Evolutionary conservation across 2,329 filamentous ascomycete species (phyloP), one percentile per base, ranked within the genome.

Genomic region (Endothia cerciana): DNA sequence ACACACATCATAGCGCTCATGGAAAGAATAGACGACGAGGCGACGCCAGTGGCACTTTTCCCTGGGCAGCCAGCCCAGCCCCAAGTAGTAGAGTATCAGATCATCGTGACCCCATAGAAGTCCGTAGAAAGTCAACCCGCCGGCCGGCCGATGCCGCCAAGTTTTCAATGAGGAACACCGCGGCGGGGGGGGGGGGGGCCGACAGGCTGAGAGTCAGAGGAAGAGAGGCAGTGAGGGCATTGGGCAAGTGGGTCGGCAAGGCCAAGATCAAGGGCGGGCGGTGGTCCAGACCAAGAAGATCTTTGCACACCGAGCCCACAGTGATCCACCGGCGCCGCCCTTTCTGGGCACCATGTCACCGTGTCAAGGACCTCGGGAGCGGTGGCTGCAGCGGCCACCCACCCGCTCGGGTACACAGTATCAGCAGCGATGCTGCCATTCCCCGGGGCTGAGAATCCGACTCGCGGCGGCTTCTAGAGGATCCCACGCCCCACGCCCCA

Each of bases 221-320:
- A 3, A 30, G 15, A 59, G 7, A 55, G 51, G 15, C 1, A 30
- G 30, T 17, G 41, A 17, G 47, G 11, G 22, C 13, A 28, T 28
- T 11, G n/a, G n/a, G 43, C 47, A 17, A 28, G 22, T 51, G 47
- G 47, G 47, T 17, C 47, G 47, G 17, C 47, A 51, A 51, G 47
- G 47, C 4, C 28, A n/a, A 53, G 49, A 25, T 17, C 22, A 33
- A 19, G 51, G 36, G 51, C 19, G 28, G 47, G 47, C 28, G 22
- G 47, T 22, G 28, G 47, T 51, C 47, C 47, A 51, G 47, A 51
- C 47, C 47, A 28, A 51, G 47, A 51, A 51, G 47, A 51, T 51
- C 47, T 51, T n/a, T 51, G 15, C 22, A 22, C 10, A 51, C 4
- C 22, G 47, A 51, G 25, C 47, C 47, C 47, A 51, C 47, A 51